A percentile compares a stretch with the other conserved stretches of the same genome.
phyloP scores from a whole-genome alignment of 495 filamentous ascomycete genomes.

The Aspergillus hancockii region DNA sequence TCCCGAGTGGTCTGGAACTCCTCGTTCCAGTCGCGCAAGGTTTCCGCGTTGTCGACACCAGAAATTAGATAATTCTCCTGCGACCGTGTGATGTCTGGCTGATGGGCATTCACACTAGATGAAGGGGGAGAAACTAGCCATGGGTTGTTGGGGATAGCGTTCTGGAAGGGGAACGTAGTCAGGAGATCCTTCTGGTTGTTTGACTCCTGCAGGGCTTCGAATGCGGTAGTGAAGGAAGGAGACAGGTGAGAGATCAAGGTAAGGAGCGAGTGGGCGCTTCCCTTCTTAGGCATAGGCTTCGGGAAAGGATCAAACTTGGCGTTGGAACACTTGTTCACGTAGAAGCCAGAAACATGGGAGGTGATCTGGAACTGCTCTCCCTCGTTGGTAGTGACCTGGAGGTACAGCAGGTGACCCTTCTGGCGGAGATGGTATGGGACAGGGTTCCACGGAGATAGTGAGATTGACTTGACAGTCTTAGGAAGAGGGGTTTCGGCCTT shows the following conservation, averaged over 20 bases:
- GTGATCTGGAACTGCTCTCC: slow-evolving; percentile 93
- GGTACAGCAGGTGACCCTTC: slow-evolving; percentile 90
- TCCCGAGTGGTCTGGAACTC: slow-evolving; percentile 97
- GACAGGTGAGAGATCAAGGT: slow-evolving; percentile 76
- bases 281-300: slow-evolving; percentile 64
- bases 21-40: slow-evolving; percentile 97
- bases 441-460: slow-evolving; percentile 93
- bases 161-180: slow-evolving; percentile 91
- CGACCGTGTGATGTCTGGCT: slow-evolving; percentile 79
- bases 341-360: slow-evolving; percentile 90
- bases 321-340: slow-evolving; percentile 89
- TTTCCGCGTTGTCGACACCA: slow-evolving; percentile 90
- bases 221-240: slow-evolving; percentile 75
- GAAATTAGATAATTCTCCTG: slow-evolving; percentile 91
- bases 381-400: slow-evolving; percentile 84
- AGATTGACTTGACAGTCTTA: slow-evolving; percentile 86
- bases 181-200: slow-evolving; percentile 84
- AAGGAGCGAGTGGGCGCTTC: slow-evolving; percentile 81
- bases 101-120: slow-evolving; percentile 66
- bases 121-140: slow-evolving; percentile 79
- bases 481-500: slow-evolving; percentile 62
- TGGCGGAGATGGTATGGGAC: slow-evolving; percentile 87
- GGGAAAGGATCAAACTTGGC: slow-evolving; percentile 90
- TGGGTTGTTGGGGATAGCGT: slow-evolving; percentile 85
- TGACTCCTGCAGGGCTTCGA: slow-evolving; percentile 72